Evolutionary conservation across 192 early-diverging fungal genomes (phyloP), one percentile per base, ranked within the genome.

Genomic region (Backusella morwellensis): DNA sequence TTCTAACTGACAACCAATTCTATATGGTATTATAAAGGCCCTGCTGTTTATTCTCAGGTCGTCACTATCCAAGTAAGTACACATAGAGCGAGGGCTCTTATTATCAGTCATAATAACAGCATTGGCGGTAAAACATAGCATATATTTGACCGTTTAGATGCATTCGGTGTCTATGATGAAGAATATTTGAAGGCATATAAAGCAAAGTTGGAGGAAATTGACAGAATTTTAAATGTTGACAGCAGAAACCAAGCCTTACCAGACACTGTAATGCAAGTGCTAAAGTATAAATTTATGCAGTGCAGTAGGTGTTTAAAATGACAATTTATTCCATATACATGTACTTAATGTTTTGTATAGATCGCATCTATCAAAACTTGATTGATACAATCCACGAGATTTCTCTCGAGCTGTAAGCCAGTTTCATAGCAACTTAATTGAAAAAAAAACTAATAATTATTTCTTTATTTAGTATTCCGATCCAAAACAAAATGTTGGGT

Each of bases 401-500:
- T 73, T 86, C 88, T 42, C 87, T 91, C n/a, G 91, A 90, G 73
- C 83, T 97, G 75, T 81, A 77, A 81, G 76, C 19, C 54, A 26
- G 47, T 70, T 32, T 21, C 17, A 2, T 35, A 66, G 23, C 9
- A 4, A 11, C 19, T 35, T 50, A 17, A 19, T n/a, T 29, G 29
- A 29, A 44, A 44, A 15, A 50, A 50, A 19, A 50, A 7, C 47
- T 17, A 19, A 50, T n/a, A 15, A 6, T 50, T 6, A 29, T 47
- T 52, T 56, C 76, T 42, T 42, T 72, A 26, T 38, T 34, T 52
- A 81, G 80, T n/a, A 79, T 88, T 52, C 95, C 95, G 19, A 88
- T 91, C 36, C 92, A 94, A 78, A 80, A 90, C 29, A 87, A 89
- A 38, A 86, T 97, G 6, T 90, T 96, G 38, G 84, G 91, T 56